Evolutionary conservation across 192 early-diverging fungal genomes (phyloP), one percentile per base, ranked within the genome.

Genomic region (Coemansia sp.): DNA sequence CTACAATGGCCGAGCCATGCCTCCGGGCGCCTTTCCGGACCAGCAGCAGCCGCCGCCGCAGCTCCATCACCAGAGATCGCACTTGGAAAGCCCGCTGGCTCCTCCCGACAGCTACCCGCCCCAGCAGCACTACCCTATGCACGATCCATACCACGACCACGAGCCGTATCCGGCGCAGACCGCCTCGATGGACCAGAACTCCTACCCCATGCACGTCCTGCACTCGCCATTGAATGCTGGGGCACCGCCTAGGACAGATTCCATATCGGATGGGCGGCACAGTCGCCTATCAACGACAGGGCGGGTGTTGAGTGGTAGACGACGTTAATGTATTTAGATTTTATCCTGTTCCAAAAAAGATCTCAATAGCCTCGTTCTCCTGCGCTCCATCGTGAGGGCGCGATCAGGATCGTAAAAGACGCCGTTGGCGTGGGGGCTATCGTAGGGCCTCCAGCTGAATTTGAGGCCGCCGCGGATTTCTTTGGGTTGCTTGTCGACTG

Each of bases 401-500:
- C 18, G 31, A 0, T 70, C 62, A 2, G 31, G 20, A 43, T 73
- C 67, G 37, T 79, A 79, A 9, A 31, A 37, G 14, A 79, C 62
- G 0, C 72, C 72, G 18, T 71, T 62, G 9, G 34, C 33, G n/a
- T 61, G 39, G 5, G 77, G 77, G 59, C 77, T 79, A 23, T 59
- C 57, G 33, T 79, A 79, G 43, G 33, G 21, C 20, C 39, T 53
- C 77, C 77, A 79, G 41, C 59, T 73, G 47, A 79, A 79, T 62
- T 79, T 79, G 10, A 74, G 61, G 4, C 77, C 68, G 16, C 77
- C 77, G 13, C 65, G 56, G 52, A 79, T 73, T 31, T 71, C 67
- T 39, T 61, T 59, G 14, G 77, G 72, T n/a, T 64, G 47, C 0
- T 70, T 38, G 10, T 55, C 33, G 0, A 66, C 39, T 1, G 50